Evolutionary conservation across 345 rosid species (phyloP).

Genomic region (Carallia brachiata): DNA sequence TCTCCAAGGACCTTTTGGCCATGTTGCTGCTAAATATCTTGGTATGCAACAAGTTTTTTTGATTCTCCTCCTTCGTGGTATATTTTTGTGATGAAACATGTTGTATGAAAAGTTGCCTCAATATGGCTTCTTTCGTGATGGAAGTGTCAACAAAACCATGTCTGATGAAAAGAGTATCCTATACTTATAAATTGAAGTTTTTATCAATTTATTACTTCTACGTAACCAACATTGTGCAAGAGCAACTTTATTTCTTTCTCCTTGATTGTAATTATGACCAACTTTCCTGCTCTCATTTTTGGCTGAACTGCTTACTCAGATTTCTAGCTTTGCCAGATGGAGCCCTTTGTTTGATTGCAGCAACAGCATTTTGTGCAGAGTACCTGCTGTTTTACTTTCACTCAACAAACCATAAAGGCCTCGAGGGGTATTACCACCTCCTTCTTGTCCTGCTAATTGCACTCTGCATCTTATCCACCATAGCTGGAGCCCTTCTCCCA

Average conservation of each 20-base stretch:
- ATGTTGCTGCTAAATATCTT: no score
- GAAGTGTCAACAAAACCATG: no score
- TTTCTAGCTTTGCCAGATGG: slow-evolving; percentile 70
- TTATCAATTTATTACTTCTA: no score
- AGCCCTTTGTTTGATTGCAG: slow-evolving; percentile 70
- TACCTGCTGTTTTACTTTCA: slow-evolving; percentile 83
- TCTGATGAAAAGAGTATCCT: no score
- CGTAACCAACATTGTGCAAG: no score
- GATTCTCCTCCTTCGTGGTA: no score
- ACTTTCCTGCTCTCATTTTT: neutral
- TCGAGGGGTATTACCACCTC: slow-evolving; percentile 94
- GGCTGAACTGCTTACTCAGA: slow-evolving; percentile 33
- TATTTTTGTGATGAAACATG: no score
- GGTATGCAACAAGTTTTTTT: no score
- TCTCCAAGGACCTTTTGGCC: no score
- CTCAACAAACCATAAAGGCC: slow-evolving; percentile 94
- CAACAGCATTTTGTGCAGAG: slow-evolving; percentile 82
- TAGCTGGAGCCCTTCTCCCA: slow-evolving; percentile 73
- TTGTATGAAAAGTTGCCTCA: no score
- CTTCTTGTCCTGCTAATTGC: slow-evolving; percentile 74
- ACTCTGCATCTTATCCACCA: slow-evolving; percentile 58
- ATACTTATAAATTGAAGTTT: no score
- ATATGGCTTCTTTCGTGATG: no score
- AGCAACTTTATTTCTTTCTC: neutral
- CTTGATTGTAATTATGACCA: neutral